A percentile compares a stretch with the other conserved stretches of the same genome.
Evolutionary conservation across 345 rosid genomes (phyloP).

Genomic region (Abelmoschus esculentus): DNA sequence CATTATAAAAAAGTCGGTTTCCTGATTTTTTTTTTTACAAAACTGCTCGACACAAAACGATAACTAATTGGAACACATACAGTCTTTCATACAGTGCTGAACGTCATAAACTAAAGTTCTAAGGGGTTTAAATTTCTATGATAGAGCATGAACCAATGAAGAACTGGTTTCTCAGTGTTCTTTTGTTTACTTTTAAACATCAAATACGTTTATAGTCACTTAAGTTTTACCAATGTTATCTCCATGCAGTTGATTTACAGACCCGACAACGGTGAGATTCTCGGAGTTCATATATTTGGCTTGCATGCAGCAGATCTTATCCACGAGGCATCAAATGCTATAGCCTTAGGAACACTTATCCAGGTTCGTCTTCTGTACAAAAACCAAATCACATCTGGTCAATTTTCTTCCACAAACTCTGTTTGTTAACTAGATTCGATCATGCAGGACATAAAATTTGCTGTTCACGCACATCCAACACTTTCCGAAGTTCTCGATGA

Average conservation of each 20-base stretch:
- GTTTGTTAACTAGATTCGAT: neutral
- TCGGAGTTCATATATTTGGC: slow-evolving; percentile 96
- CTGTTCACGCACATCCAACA: slow-evolving; percentile 98
- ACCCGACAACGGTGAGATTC: slow-evolving; percentile 94
- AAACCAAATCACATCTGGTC: neutral
- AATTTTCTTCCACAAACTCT: neutral
- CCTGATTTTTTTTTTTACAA: neutral
- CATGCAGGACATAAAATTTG: slow-evolving; percentile 77
- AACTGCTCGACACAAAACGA: neutral
- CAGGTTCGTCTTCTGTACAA: slow-evolving; percentile 36
- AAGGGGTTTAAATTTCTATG: neutral
- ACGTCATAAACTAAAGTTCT: neutral
- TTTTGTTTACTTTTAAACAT: neutral
- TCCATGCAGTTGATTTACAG: slow-evolving; percentile 81
- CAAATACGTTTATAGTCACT: neutral
- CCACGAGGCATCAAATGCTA: slow-evolving; percentile 98
- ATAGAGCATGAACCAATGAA: neutral
- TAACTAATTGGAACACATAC: too few species aligned
- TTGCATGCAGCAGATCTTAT: slow-evolving; percentile 98
- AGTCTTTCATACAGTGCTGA: neutral
- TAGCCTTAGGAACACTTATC: slow-evolving; percentile 78
- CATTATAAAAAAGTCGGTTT: neutral
- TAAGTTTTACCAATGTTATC: neutral
- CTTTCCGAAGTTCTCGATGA: slow-evolving; percentile 93
- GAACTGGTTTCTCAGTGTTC: neutral